A percentile compares a stretch with the other conserved stretches of the same genome.
Conservation (phyloP, 2,329 filamentous ascomycete species). For the Colletotrichum filicis region DNA sequence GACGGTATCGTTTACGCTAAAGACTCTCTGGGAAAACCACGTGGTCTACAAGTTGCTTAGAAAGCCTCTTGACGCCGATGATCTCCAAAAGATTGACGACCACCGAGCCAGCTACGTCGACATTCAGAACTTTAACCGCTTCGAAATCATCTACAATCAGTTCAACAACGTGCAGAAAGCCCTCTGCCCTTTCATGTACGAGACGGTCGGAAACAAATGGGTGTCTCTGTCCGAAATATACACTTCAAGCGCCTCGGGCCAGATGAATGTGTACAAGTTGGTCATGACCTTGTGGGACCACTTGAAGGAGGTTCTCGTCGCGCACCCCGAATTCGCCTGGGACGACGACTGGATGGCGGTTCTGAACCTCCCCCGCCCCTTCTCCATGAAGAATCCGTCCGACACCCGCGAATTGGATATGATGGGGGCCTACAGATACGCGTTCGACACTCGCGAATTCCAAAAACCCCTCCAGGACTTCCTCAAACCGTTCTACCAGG, state of each 20-base stretch:
- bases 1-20: slow-evolving; percentile 34
- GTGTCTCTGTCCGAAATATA: background rate
- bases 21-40: slow-evolving; percentile 18
- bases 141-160: slow-evolving; percentile 39
- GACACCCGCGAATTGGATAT: too few relatives aligned
- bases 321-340: slow-evolving; percentile 6
- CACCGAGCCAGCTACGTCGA: slow-evolving; percentile 52
- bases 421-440: background rate
- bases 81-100: slow-evolving; percentile 39
- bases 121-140: slow-evolving; percentile 39
- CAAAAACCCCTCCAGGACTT: background rate
- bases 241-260: background rate
- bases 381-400: background rate
- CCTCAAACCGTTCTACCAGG: slow-evolving; percentile 20
- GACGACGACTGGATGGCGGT: slow-evolving; percentile 5
- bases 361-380: background rate
- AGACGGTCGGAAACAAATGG: slow-evolving; percentile 37
- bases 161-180: slow-evolving; percentile 47
- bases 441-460: slow-evolving; percentile 26
- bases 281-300: background rate
- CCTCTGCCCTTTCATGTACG: slow-evolving; percentile 51
- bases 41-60: slow-evolving; percentile 18
- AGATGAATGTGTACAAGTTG: background rate
- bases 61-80: background rate
- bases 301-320: background rate